These are phyloP conservation scores for Brassica cretica DNA, from an alignment of 345 rosid species.

Conservation along the genomic window DNA sequence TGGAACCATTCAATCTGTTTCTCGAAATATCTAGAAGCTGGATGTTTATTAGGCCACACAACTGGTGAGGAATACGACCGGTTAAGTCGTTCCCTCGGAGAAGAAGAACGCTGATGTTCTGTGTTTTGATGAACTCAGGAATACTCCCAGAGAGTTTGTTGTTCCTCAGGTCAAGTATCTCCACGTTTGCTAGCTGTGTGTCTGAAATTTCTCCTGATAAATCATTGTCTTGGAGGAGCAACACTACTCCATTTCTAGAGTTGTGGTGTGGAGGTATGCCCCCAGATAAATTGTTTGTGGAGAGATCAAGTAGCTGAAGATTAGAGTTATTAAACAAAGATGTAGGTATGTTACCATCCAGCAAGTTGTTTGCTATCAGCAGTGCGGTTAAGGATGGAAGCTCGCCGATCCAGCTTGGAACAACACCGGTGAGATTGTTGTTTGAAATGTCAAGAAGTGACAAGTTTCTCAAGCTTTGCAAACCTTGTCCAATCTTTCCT, in stretches of 20 bases:
- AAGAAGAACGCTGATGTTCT: not conserved
- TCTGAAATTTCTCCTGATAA: not conserved
- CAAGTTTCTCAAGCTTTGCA: not conserved
- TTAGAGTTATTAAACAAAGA: not conserved
- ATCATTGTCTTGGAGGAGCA: not conserved
- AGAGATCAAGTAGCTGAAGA: constrained; percentile 2
- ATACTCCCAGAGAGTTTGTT: constrained; percentile 10
- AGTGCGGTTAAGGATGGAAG: not conserved
- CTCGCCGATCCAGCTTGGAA: constrained; percentile 24
- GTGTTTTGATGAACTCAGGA: not conserved
- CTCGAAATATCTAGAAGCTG: not conserved
- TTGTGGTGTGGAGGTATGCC: not conserved
- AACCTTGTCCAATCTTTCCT: constrained; percentile 19
- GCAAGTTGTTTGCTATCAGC: not conserved
- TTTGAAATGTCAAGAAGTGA: not conserved
- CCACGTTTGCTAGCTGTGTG: not conserved
- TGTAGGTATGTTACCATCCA: not conserved
- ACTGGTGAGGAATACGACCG: not conserved
- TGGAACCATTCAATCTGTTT: constrained; percentile 5
- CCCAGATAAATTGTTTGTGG: not conserved
- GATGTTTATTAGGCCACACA: constrained; percentile 1
- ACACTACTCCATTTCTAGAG: not conserved
- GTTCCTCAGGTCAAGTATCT: constrained; percentile 11
- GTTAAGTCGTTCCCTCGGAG: constrained; percentile 10
- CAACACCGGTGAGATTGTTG: constrained; percentile 15